A percentile compares a stretch with the other conserved stretches of the same genome.
Conservation (phyloP, 805 yeast genomes). For the Wickerhamiella sergipiensis region DNA sequence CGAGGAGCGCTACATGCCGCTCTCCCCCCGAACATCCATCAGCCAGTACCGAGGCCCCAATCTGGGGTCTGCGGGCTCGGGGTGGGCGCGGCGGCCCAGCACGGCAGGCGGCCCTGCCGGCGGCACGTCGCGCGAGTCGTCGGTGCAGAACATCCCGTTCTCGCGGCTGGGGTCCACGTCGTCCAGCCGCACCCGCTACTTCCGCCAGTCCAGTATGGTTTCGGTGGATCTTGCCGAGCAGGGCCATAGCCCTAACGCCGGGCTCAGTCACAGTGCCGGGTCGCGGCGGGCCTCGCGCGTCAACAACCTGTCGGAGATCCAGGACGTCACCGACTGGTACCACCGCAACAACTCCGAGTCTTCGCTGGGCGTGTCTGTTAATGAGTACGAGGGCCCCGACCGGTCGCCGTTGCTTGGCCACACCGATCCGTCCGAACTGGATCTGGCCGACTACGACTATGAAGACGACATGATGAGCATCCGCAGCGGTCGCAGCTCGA, state of each 20-base stretch:
- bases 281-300: conserved; percentile 11
- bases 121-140: neutral
- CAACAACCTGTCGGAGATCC: conserved; percentile 12
- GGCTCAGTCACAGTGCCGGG: neutral
- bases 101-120: too few species aligned
- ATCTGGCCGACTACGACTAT: conserved; percentile 13
- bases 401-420: conserved; percentile 12
- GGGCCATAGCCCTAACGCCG: neutral
- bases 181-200: conserved; percentile 11
- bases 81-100: neutral
- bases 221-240: conserved; percentile 17
- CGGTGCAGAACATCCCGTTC: conserved; percentile 6
- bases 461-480: conserved; percentile 15
- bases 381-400: conserved; percentile 14
- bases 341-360: conserved; percentile 9
- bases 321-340: conserved; percentile 10
- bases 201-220: conserved; percentile 18
- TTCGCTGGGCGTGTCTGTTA: conserved; percentile 13
- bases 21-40: neutral
- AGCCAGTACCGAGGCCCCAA: neutral
- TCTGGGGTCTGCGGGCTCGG: neutral
- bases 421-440: conserved; percentile 9
- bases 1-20: neutral
- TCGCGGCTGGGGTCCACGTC: conserved; percentile 5
- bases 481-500: conserved; percentile 7